Conservation (phyloP, 805 yeast species). For the Candida chilensis region DNA sequence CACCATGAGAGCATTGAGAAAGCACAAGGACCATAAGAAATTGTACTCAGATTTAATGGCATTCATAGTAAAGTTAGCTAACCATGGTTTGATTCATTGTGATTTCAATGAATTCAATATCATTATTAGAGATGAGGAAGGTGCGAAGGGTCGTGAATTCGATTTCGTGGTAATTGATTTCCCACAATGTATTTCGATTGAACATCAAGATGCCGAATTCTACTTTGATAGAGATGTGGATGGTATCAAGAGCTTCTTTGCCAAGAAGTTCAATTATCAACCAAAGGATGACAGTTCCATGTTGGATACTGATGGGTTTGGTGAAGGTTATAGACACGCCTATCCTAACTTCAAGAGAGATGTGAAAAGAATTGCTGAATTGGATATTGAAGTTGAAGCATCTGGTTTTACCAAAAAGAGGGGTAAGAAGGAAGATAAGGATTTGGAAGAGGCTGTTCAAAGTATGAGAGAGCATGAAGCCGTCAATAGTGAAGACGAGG, state of each 20-base stretch:
- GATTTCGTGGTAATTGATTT: constrained; percentile 93
- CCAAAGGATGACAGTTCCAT: constrained; percentile 62
- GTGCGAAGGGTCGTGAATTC: constrained; percentile 35
- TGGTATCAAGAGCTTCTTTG: constrained; percentile 79
- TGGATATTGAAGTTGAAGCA: constrained; percentile 87
- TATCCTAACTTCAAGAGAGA: constrained; percentile 79
- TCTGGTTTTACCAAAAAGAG: constrained; percentile 62
- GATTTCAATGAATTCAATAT: constrained; percentile 97
- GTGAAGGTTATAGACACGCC: constrained; percentile 68
- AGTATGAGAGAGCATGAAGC: constrained; percentile 44
- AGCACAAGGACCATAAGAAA: constrained; percentile 58
- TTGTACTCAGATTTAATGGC: constrained; percentile 82
- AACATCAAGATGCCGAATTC: constrained; percentile 79
- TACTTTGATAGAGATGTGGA: constrained; percentile 92
- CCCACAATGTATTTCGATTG: constrained; percentile 95
- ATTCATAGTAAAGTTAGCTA: constrained; percentile 75
- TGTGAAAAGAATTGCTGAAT: constrained; percentile 52
- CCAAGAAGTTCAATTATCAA: constrained; percentile 62
- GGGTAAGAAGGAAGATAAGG: constrained; percentile 36
- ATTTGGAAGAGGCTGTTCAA: constrained; percentile 69
- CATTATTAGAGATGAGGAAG: constrained; percentile 63
- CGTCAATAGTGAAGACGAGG: constrained; percentile 12
- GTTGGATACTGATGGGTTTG: constrained; percentile 74
- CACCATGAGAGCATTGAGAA: constrained; percentile 77
- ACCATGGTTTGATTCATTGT: constrained; percentile 90